phyloP scores from a whole-genome alignment of 139 green algal genomes.

The Coccomyxa sp. region DNA sequence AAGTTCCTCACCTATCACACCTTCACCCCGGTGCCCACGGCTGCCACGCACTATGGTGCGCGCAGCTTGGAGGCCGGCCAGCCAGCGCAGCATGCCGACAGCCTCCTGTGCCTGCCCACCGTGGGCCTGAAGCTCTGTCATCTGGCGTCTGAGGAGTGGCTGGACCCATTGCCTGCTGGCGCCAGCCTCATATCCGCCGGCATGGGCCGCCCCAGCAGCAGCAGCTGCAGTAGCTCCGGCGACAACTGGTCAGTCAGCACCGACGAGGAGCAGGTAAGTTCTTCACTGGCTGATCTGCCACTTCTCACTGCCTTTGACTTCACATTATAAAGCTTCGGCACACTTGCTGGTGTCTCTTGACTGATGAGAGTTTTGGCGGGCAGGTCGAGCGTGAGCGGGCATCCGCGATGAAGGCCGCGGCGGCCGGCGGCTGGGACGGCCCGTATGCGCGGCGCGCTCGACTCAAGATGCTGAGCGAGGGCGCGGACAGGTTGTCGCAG shows the following conservation, averaged over 20 bases:
- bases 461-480: not conserved
- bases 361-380: no score
- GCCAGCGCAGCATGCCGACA: not conserved
- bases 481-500: not conserved
- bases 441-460: not conserved
- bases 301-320: no score
- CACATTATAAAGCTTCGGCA: no score
- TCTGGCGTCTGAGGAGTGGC: conserved; percentile 58
- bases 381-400: not conserved
- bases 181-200: no score
- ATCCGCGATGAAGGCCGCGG: not conserved
- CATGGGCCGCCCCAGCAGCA: no score
- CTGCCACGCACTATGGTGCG: conserved; percentile 27
- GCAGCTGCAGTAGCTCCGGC: no score
- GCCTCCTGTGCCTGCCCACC: conserved; percentile 28
- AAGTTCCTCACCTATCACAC: conserved; percentile 85
- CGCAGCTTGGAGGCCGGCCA: conserved; percentile 2
- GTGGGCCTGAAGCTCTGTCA: conserved; percentile 69
- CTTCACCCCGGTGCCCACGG: conserved; percentile 32
- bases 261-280: no score
- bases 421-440: not conserved
- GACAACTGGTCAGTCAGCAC: no score
- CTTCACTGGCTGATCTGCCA: no score
- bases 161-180: conserved; percentile 41
- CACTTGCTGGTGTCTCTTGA: no score